Base-by-base conservation (phyloP, 768 basidiomycete species). In the Steccherinum ochraceum region DNA sequence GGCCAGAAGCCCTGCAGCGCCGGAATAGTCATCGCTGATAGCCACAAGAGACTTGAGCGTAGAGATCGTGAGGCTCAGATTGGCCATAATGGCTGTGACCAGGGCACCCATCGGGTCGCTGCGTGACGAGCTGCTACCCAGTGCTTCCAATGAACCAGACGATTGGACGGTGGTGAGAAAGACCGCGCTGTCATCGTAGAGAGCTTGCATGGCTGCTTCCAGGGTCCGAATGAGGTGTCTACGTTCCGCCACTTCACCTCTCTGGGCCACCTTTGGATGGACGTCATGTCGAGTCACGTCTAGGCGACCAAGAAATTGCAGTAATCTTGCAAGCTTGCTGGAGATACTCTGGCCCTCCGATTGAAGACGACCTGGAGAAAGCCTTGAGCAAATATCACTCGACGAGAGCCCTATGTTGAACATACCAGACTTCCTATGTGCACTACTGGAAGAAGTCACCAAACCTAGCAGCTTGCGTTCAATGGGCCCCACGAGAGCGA, bases 141-240 rank as follows among this genome's bases (percentile, higher is more conserved):
- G 30, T 7, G 30, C 30, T 35, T 35, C 30, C 30, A 35, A 16
- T 35, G 72, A 70, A 26, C 66, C 72, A n/a, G 78, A 67, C 3
- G 30, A 7, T 35, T 92, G 90, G 4, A 80, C 64, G 2, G 76
- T 72, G 39, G 83, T 62, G 30, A 35, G 30, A 24, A 91, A 67
- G 5, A 74, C 67, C 12, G 81, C 71, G 18, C 79, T 74, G 52
- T 88, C 84, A 54, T 92, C 89, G 59, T 86, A 89, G 7, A 89
- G 67, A 1, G 84, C 78, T 61, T 93, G 92, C 35, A 84, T 66
- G 2, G 77, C 72, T 0, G 76, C 71, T 67, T 93, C 92, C 43
- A 93, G 66, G 2, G 77, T 80, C 30, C 89, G 80, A 18, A 89
- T 76, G 19, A 89, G 74, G 7, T 72, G 58, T 24, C 86, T 75